phyloP scores from a whole-genome alignment of 805 yeast species.

The Teunomyces gatunensis region DNA sequence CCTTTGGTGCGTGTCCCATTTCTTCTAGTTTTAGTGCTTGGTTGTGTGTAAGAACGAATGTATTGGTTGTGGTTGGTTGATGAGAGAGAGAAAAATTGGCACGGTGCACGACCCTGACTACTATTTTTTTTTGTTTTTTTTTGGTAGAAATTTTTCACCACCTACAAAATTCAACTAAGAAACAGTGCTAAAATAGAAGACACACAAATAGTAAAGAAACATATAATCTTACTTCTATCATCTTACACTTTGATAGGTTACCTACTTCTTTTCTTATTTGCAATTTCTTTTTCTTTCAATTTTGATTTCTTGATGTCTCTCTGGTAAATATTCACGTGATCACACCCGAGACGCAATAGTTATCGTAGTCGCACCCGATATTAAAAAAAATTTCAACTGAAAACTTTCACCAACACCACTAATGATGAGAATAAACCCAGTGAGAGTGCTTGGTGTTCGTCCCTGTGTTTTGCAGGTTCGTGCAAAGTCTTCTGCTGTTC shows the following conservation, averaged over 20 bases:
- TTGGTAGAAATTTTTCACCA: background rate
- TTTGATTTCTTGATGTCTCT: no score
- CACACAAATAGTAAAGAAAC: no score
- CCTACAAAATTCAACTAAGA: background rate
- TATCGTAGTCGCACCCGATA: background rate
- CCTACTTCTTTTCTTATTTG: background rate
- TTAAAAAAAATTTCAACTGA: slow-evolving; percentile 4
- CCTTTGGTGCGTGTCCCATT: slow-evolving; percentile 36
- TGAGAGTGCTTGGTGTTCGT: slow-evolving; percentile 1
- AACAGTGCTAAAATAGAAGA: background rate
- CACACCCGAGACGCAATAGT: background rate
- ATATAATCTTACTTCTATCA: no score
- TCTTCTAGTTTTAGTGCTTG: background rate
- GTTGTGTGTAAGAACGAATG: slow-evolving; percentile 2
- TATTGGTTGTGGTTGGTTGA: slow-evolving; percentile 10
- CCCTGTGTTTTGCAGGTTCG: slow-evolving; percentile 1
- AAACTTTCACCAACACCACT: slow-evolving; percentile 7
- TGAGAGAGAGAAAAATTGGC: background rate
- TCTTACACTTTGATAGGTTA: no score
- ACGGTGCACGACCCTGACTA: background rate
- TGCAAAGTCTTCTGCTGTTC: background rate
- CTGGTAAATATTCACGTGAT: background rate
- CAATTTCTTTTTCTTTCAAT: background rate
- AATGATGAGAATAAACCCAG: slow-evolving; percentile 6
- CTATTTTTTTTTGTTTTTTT: no score